Evolutionary conservation across 805 yeast genomes (phyloP), one percentile per base, ranked within the genome.

Genomic region (Candida schatavii): DNA sequence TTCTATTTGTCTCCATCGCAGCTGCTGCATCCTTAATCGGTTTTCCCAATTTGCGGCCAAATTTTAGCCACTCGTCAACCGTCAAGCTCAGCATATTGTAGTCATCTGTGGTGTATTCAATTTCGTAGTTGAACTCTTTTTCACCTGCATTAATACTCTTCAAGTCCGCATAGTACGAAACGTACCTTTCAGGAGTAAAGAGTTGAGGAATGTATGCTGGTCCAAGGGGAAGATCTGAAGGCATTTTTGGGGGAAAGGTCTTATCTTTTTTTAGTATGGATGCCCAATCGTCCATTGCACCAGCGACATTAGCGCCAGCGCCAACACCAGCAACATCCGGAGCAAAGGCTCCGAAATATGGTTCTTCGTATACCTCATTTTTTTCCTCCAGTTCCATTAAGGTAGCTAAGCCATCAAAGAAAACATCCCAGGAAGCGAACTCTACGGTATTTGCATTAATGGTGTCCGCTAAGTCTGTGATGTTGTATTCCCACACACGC

Each of bases 401-500:
- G 18, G 46, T 37, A 30, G 80, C 78, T 19, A 82, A 55, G 2
- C 72, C 70, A 2, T 58, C 55, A 50, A 83, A 81, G 52, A 85
- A 83, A 3, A 50, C 55, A 39, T 66, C 72, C 93, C 93, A 85
- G 5, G 84, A 72, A 45, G 68, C 68, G 48, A 48, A 64, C 15
- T 41, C 48, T 9, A 10, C 37, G 30, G n/a, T 45, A 42, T 17
- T 20, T 15, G 39, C 17, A 9, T 41, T 40, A 13, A 31, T 18
- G 13, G 42, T 29, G 28, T 55, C 52, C n/a, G 57, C 64, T 35
- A 85, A 55, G 1, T 72, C 83, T 0, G 87, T 75, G 28, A 77
- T 75, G 54, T 88, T 88, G 59, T 88, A 88, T 57, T 88, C 96
- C 93, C 95, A 88, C 2, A 88, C 80, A 48, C 96, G 70, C 46